These are phyloP conservation scores for Aspergillus oerlinghausenensis DNA, from an alignment of 2,329 filamentous ascomycete species.

Conservation along the genomic window DNA sequence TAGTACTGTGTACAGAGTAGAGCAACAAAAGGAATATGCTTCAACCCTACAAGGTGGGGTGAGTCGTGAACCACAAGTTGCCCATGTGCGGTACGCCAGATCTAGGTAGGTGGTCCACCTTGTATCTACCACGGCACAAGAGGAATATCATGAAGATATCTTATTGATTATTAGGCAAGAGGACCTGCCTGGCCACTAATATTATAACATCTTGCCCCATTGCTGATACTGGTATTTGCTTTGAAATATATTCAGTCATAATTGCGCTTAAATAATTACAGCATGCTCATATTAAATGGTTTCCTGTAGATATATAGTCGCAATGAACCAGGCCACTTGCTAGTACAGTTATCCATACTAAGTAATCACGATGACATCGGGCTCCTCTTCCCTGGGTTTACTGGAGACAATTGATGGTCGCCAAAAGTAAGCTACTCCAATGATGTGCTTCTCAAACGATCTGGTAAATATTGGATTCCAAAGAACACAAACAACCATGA, in stretches of 20 bases:
- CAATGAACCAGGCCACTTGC: no score
- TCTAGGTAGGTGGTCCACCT: no score
- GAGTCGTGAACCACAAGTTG: not conserved
- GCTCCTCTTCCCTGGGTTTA: no score
- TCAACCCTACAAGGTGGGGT: not conserved
- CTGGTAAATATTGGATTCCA: not conserved
- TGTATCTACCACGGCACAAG: no score
- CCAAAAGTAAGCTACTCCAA: not conserved
- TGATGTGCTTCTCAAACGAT: not conserved
- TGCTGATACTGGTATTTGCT: not conserved
- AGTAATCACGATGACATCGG: not conserved
- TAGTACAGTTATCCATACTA: no score
- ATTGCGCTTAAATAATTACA: not conserved
- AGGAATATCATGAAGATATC: no score
- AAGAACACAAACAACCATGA: not conserved
- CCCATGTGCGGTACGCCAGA: not conserved
- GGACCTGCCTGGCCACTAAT: no score
- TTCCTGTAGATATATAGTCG: no score
- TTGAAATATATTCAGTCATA: not conserved
- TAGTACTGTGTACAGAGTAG: no score
- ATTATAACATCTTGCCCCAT: not conserved
- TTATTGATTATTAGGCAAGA: no score
- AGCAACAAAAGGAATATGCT: not conserved
- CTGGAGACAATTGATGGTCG: not conserved
- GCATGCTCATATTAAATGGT: no score